Evolutionary conservation across 2,329 filamentous ascomycete genomes (phyloP), one percentile per base, ranked within the genome.

Genomic region (Fusarium sacchari): DNA sequence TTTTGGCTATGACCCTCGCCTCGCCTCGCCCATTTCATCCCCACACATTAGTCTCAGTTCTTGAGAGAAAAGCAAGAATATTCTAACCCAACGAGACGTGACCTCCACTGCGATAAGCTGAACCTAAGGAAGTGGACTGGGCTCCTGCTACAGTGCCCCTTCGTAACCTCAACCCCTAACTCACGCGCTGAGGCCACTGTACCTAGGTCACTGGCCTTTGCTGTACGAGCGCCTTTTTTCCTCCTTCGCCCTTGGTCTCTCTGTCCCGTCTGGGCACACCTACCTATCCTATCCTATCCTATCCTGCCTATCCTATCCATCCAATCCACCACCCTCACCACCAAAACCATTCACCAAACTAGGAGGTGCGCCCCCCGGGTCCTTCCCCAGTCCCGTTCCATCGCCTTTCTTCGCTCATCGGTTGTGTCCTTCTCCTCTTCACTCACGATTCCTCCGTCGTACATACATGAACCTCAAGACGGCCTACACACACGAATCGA

Each of bases 371-470:
- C 71, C 71, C 71, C 62, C 64, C 46, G 70, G 53, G 68, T 67
- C 60, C 53, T 72, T 60, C 67, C 71, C 68, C 69, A 70, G 67
- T 64, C 64, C 69, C 64, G 62, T 73, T 74, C 67, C 64, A 71
- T 74, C 68, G 71, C 71, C 71, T 74, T 68, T 72, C 69, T 64
- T 74, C 60, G 63, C 68, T 64, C 71, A 59, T 73, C 53, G 66
- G 50, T 47, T 67, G 42, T 59, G 70, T 58, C 34, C 73, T 73
- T 64, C 62, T 75, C 64, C 56, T 77, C 65, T 68, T 74, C 40
- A 53, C 59, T 44, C 59, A 73, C 66, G 70, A 67, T 56, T 50
- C 68, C 55, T 53, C 63, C 55, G 24, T 52, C 53, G 43, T 67
- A 64, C 53, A 67, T 59, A 60, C 64, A 71, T 58, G 59, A 55